Evolutionary conservation across 768 basidiomycete genomes (phyloP), one percentile per base, ranked within the genome.

Genomic region (Hebeloma cylindrosporum): DNA sequence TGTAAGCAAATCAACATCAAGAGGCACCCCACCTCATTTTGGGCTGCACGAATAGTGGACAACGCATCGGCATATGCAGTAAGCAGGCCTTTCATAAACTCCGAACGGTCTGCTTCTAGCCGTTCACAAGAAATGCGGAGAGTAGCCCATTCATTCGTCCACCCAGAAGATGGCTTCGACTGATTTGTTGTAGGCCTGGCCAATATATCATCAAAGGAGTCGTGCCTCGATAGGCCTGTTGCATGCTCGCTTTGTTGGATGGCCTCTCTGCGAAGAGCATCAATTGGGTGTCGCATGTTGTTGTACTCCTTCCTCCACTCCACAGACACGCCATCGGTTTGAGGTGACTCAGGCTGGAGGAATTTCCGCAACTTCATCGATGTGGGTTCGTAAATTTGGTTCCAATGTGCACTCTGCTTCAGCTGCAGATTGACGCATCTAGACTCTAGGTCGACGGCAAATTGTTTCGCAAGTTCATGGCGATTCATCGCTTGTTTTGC

Each of bases 221-320:
- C n/a, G n/a, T n/a, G n/a, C n/a, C n/a, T 16, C 18, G 13, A 10
- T 35, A 10, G 18, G 3, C 17, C 13, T 4, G 21, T 34, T 27
- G 33, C 14, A 21, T 33, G 29, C 21, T 23, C 35, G 25, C 21
- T 43, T 11, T 32, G 32, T 14, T 27, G 36, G 39, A 37, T 42
- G 10, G 45, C 40, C 20, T 50, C 47, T n/a, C 52, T 34, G 14
- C 48, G 48, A 14, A 26, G 41, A 5, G 42, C 38, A 22, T 56
- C 51, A 3, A 56, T 38, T 14, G 43, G 45, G 25, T 45, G 46
- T 6, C 54, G 45, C 6, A 56, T 38, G 20, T 50, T 50, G 31
- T 38, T 56, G 31, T 56, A 56, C 28, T 56, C 48, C 36, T 42
- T 52, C 31, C 47, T 56, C 54, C 54, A 56, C 31, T 56, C 51